Evolutionary conservation across 2,329 filamentous ascomycete genomes (phyloP).

Genomic region (Diaporthe sp.): DNA sequence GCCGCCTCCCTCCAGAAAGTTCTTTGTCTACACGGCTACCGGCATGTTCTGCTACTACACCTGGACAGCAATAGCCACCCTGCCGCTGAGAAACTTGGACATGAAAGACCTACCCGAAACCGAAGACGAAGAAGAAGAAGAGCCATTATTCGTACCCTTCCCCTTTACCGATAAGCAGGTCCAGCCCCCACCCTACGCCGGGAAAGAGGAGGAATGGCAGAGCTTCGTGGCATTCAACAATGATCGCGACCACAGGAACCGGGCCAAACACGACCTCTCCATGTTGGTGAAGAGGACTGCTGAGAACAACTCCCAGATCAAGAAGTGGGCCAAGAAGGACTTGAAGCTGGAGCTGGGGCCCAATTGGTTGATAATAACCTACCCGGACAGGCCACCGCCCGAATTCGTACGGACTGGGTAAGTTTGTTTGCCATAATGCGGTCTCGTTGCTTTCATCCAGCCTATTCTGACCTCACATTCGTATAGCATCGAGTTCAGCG

Average conservation of each 20-base stretch:
- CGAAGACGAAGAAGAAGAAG: slow-evolving; percentile 54
- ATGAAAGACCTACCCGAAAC: slow-evolving; percentile 49
- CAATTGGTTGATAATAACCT: slow-evolving; percentile 71
- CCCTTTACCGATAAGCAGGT: slow-evolving; percentile 66
- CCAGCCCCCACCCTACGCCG: slow-evolving; percentile 61
- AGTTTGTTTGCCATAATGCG: slow-evolving; percentile 6
- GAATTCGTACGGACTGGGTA: slow-evolving; percentile 71
- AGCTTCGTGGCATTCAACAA: slow-evolving; percentile 68
- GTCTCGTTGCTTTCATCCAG: background rate
- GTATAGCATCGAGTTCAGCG: slow-evolving; percentile 59
- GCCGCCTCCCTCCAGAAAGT: background rate
- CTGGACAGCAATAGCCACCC: slow-evolving; percentile 57
- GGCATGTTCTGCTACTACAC: slow-evolving; percentile 53
- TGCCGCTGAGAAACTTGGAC: slow-evolving; percentile 55
- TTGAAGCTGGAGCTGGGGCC: slow-evolving; percentile 59
- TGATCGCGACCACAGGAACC: slow-evolving; percentile 57
- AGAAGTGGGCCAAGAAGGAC: slow-evolving; percentile 52
- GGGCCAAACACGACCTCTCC: slow-evolving; percentile 60
- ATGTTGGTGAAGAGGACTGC: slow-evolving; percentile 54
- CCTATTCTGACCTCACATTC: slow-evolving; percentile 38
- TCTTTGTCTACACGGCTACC: slow-evolving; percentile 38
- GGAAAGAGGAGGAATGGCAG: slow-evolving; percentile 71
- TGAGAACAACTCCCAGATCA: slow-evolving; percentile 54
- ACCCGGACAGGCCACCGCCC: slow-evolving; percentile 68
- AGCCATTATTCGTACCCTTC: slow-evolving; percentile 69